Conservation (phyloP, 495 filamentous ascomycete species). For the Neurospora tetraspora region DNA sequence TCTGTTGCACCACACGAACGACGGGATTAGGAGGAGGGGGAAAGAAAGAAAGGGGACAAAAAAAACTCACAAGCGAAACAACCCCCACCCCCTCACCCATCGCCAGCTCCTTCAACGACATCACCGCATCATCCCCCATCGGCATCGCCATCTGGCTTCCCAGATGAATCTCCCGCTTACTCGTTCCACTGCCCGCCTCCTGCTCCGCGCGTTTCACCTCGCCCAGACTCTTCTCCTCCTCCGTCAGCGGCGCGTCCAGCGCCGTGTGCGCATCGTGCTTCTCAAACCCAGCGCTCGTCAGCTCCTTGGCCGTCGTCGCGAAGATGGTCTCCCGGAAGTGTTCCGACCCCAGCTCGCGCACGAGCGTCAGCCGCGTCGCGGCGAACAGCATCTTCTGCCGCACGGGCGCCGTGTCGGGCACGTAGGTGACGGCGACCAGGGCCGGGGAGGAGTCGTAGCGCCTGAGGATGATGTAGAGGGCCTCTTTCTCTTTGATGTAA, state of each 20-base stretch:
- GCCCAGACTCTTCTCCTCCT: constrained; percentile 73
- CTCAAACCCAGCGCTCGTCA: constrained; percentile 62
- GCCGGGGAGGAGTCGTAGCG: constrained; percentile 43
- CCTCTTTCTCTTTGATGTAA: constrained; percentile 60
- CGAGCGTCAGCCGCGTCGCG: constrained; percentile 71
- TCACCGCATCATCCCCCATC: constrained; percentile 50
- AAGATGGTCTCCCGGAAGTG: constrained; percentile 72
- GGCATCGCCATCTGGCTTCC: constrained; percentile 54
- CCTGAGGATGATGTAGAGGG: constrained; percentile 79
- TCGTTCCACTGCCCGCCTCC: constrained; percentile 63
- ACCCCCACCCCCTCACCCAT: too few species aligned
- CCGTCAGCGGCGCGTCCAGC: constrained; percentile 71
- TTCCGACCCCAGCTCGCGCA: constrained; percentile 80
- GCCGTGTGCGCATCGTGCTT: constrained; percentile 59
- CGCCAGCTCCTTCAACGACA: too few species aligned
- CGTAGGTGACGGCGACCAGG: constrained; percentile 76
- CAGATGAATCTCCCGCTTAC: constrained; percentile 46
- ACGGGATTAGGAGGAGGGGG: too few species aligned
- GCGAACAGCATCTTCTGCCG: constrained; percentile 96
- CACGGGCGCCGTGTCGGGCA: constrained; percentile 81
- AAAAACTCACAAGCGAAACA: too few species aligned
- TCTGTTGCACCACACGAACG: too few species aligned
- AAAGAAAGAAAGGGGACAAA: too few species aligned
- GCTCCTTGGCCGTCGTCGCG: constrained; percentile 62
- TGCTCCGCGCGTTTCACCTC: constrained; percentile 74